phyloP scores from a whole-genome alignment of 2,329 filamentous ascomycete genomes.

The Leptographium procerum region DNA sequence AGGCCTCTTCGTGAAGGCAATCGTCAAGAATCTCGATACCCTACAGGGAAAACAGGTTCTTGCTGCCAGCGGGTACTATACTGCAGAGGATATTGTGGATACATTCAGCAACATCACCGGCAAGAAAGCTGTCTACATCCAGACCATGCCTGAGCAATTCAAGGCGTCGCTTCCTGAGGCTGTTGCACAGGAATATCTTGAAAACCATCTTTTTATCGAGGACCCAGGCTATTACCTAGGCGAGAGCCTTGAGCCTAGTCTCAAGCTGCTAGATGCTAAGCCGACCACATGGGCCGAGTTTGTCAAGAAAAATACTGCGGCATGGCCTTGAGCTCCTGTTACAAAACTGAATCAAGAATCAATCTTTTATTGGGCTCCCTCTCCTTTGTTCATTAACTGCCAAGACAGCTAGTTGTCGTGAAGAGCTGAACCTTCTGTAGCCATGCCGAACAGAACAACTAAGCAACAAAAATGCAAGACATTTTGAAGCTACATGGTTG shows the following conservation, averaged over 20 bases:
- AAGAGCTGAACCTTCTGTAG: no score
- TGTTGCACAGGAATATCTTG: slow-evolving; percentile 35
- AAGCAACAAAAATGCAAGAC: no score
- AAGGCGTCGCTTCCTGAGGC: slow-evolving; percentile 20
- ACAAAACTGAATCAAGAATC: no score
- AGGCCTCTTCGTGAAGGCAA: slow-evolving; percentile 22
- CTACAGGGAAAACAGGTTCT: slow-evolving; percentile 30
- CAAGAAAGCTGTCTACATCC: slow-evolving; percentile 22
- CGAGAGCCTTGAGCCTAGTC: slow-evolving; percentile 26
- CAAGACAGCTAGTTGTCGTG: no score
- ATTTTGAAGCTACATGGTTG: no score
- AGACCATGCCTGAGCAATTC: slow-evolving; percentile 30
- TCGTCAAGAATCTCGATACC: slow-evolving; percentile 22
- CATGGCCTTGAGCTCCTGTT: background rate
- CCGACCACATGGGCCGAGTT: slow-evolving; percentile 31
- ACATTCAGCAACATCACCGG: slow-evolving; percentile 26
- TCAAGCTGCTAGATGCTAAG: slow-evolving; percentile 23
- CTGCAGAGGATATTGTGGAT: slow-evolving; percentile 26
- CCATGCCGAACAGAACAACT: no score
- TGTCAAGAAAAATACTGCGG: slow-evolving; percentile 13
- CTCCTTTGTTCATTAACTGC: no score
- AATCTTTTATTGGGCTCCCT: no score
- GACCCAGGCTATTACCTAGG: slow-evolving; percentile 42
- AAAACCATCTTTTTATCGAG: slow-evolving; percentile 41
- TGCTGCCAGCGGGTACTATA: slow-evolving; percentile 30